Evolutionary conservation across 1,139 yeast genomes (phyloP), one percentile per base, ranked within the genome.

Genomic region (Yamadazyma oceani): DNA sequence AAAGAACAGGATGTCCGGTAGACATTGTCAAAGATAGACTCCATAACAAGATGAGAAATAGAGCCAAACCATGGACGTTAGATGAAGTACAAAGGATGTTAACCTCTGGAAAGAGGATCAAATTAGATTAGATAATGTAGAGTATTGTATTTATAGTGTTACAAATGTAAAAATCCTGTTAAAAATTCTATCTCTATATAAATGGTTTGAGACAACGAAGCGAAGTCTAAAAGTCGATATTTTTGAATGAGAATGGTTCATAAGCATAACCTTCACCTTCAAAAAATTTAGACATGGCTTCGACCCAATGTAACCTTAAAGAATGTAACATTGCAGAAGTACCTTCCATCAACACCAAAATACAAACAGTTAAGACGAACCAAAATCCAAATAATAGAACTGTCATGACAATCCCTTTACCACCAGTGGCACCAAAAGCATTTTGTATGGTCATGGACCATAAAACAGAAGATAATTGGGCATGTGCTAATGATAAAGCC

Each of bases 241-340:
- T 40, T 22, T 51, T 42, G 37, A 89, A 86, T 8, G 78, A 66
- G 57, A 88, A 90, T 23, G 98, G 98, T 45, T 79, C 82, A 59
- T 87, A 92, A 1, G 88, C 80, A 44, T 82, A 75, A 37, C 98
- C 98, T 57, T 92, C 97, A 51, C 98, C 98, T 54, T 85, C 88
- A 55, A 92, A 94, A 61, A 87, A 94, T 66, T 94, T 94, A 35
- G 97, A 89, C 97, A 94, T 94, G 23, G 97, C 90, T 65, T 94
- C 99, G 40, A 94, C 98, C 99, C 99, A 92, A 61, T 92, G 98
- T 57, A 92, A 70, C 64, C 98, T 85, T 54, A 94, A 75, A 17
- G 97, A 86, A 64, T 94, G 99, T 54, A 94, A 75, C 98, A 94
- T 94, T 21, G 98, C 98, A 30, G 96, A 86, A 0, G 98, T 94